Base-by-base conservation (phyloP, 306 rosid genomes). In the Quercus bicolor region DNA sequence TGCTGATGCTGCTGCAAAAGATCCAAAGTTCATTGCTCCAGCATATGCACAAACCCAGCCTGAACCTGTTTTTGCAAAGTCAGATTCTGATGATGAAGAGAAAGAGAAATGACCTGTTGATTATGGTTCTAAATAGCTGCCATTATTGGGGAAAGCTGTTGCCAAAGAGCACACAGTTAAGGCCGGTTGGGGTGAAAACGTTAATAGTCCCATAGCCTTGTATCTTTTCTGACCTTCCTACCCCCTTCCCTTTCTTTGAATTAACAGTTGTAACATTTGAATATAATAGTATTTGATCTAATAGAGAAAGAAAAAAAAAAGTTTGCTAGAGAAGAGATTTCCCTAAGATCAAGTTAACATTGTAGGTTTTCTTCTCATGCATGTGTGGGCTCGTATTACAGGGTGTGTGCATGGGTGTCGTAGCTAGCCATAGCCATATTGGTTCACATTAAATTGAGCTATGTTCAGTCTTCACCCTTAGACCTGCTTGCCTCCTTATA, bases 11-110 rank as follows among this genome's bases (percentile, higher is more conserved):
- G 98, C 98, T 59, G 90, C 85, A 20, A 92, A 92, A 48, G 97
- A 94, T 60, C 97, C 97, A 6, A 94, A 92, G 80, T 92, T 78
- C 88, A 94, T 92, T 48, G 97, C 98, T 75, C 98, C 98, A n/a
- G 98, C 97, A 43, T 94, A 94, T 83, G 93, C 97, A 18, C 73
- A 90, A 77, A 94, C 98, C 80, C 98, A 92, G 80, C 98, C 97
- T 1, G 98, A 95, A 78, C 70, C 97, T 1, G 89, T 95, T 81
- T 92, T 89, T 68, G 92, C 97, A 0, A 79, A 93, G 85, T 95
- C 98, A 10, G 97, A 92, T 86, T 91, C 98, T 1, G 97, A 95
- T 84, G 98, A 94, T 72, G 98, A 94, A 76, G 97, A 92, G 61
- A 92, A 94, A 76, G 97, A 92, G 61, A 92, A 94, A 85, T 91